Evolutionary conservation across 164 flowering plant genomes (phyloP).

Genomic region (Nymphaea thermarum): DNA sequence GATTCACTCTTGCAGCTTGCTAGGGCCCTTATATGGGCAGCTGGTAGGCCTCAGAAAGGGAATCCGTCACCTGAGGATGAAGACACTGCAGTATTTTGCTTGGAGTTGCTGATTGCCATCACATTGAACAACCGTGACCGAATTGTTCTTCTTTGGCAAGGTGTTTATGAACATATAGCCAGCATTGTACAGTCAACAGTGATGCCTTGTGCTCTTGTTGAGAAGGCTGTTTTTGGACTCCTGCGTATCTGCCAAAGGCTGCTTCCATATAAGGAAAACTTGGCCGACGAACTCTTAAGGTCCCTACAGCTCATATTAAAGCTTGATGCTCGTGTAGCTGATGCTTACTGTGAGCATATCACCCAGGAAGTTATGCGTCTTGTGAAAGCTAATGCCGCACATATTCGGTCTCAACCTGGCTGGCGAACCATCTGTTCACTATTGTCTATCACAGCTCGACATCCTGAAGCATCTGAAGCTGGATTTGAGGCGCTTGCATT

Average conservation of each 20-base stretch:
- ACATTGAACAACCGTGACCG: constrained; percentile 33
- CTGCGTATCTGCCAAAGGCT: constrained; percentile 27
- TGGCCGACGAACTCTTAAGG: constrained; percentile 29
- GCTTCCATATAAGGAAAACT: constrained; percentile 28
- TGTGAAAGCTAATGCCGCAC: constrained; percentile 29
- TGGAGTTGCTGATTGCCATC: constrained; percentile 30
- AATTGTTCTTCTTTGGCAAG: constrained; percentile 29
- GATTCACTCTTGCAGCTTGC: constrained; percentile 27
- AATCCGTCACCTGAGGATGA: constrained; percentile 26
- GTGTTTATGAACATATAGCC: constrained; percentile 28
- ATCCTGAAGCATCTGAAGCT: constrained; percentile 34
- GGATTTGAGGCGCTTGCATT: constrained; percentile 29
- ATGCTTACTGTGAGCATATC: constrained; percentile 36
- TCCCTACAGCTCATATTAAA: constrained; percentile 26
- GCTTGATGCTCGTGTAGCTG: constrained; percentile 36
- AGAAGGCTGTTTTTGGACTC: constrained; percentile 36
- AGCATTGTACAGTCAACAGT: constrained; percentile 27
- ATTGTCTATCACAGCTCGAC: constrained; percentile 33
- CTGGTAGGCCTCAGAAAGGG: constrained; percentile 17
- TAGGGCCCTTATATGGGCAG: constrained; percentile 22
- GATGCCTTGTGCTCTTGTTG: constrained; percentile 31
- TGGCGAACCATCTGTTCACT: constrained; percentile 29
- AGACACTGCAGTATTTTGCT: constrained; percentile 30
- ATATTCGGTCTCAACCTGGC: constrained; percentile 29
- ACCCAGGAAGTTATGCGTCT: constrained; percentile 29